These are phyloP conservation scores for Rasamsonia emersonii DNA, from an alignment of 2,329 filamentous ascomycete genomes.

Conservation along the genomic window DNA sequence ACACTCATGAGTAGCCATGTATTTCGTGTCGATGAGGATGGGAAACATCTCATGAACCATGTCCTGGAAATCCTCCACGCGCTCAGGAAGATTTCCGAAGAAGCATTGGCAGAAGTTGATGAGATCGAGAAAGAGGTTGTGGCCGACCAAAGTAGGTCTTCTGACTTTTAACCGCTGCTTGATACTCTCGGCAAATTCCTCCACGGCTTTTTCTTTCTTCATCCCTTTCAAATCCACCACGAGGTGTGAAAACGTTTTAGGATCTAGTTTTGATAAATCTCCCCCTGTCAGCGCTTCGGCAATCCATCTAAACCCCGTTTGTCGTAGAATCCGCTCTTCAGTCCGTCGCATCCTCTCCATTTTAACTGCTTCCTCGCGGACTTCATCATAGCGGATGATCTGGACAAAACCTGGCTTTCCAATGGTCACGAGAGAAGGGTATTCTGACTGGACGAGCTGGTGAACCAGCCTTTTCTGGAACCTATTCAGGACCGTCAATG, in stretches of 20 bases:
- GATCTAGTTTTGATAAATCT: constrained; percentile 28
- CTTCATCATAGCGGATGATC: constrained; percentile 28
- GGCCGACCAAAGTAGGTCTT: constrained; percentile 48
- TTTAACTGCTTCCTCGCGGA: constrained; percentile 24
- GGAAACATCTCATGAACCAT: constrained; percentile 48
- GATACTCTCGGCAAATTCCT: constrained; percentile 22
- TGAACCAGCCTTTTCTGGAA: constrained; percentile 60
- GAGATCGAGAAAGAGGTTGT: constrained; percentile 56
- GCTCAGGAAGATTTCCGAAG: constrained; percentile 49
- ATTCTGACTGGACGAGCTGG: constrained; percentile 58
- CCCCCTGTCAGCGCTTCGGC: constrained; percentile 37
- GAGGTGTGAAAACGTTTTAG: constrained; percentile 22
- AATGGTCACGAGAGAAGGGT: constrained; percentile 31
- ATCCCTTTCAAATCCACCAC: constrained; percentile 11
- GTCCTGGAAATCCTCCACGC: constrained; percentile 45
- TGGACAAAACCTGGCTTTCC: constrained; percentile 32
- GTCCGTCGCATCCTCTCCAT: constrained; percentile 19
- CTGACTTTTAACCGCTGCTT: constrained; percentile 36
- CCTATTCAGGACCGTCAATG: constrained; percentile 37
- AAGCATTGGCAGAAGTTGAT: constrained; percentile 55
- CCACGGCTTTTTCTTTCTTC: constrained; percentile 13
- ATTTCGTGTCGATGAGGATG: constrained; percentile 54
- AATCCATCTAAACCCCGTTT: constrained; percentile 40
- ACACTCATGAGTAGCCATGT: constrained; percentile 50
- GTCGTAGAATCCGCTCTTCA: constrained; percentile 22